These are phyloP conservation scores for Amaranthus palmeri DNA, from an alignment of 148 eudicot species.

Conservation along the genomic window DNA sequence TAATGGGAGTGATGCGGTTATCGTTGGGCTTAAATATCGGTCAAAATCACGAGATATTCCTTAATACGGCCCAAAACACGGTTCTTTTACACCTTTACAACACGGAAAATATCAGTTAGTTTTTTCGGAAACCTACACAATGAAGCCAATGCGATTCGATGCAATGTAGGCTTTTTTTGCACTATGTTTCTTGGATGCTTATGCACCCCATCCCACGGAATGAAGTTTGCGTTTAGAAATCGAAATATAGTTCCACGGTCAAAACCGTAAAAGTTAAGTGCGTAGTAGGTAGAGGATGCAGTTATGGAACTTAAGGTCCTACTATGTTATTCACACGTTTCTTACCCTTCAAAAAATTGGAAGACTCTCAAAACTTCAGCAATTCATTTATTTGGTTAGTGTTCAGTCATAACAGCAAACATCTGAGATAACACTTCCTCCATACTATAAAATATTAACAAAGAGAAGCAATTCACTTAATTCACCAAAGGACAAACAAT, in stretches of 20 bases:
- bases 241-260: neutral
- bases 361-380: neutral
- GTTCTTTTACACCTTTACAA: too few relatives aligned
- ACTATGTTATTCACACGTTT: neutral
- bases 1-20: too few relatives aligned
- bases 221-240: neutral
- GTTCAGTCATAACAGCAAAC: neutral
- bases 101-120: too few relatives aligned
- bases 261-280: neutral
- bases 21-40: too few relatives aligned
- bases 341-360: neutral
- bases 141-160: too few relatives aligned
- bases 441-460: neutral
- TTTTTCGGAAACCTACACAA: too few relatives aligned
- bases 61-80: too few relatives aligned
- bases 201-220: neutral
- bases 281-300: neutral
- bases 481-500: neutral
- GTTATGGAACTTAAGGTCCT: neutral
- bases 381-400: neutral
- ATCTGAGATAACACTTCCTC: neutral
- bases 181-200: neutral
- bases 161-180: too few relatives aligned
- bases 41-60: too few relatives aligned
- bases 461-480: slow-evolving; percentile 3